Percentiles rank a stretch among this genome's conserved stretches.
These are phyloP conservation scores for Amanita inopinata DNA, from an alignment of 768 basidiomycete genomes.

Conservation along the genomic window DNA sequence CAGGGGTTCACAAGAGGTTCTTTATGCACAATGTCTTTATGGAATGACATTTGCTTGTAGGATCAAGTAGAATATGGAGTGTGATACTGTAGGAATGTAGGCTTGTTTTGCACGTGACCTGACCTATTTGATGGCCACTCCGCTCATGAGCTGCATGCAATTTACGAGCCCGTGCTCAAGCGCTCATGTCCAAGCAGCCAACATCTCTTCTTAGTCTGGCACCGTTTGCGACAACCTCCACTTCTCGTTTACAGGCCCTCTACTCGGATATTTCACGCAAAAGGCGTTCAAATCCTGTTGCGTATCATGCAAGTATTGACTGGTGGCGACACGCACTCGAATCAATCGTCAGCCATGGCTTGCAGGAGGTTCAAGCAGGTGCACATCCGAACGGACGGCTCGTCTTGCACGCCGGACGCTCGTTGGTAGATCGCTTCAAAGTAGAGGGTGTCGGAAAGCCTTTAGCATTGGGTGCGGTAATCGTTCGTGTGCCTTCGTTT, in stretches of 20 bases:
- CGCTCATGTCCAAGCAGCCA: conserved; percentile 10
- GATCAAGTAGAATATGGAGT: too few species aligned
- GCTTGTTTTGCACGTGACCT: background rate
- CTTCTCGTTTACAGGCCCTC: conserved; percentile 60
- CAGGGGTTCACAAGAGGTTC: conserved; percentile 32
- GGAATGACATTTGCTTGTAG: conserved; percentile 14
- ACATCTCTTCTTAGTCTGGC: conserved; percentile 23
- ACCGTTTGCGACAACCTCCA: conserved; percentile 38
- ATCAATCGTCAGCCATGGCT: conserved; percentile 45
- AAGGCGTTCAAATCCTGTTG: conserved; percentile 74
- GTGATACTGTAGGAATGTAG: background rate
- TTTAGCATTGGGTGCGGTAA: conserved; percentile 55
- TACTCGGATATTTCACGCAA: conserved; percentile 86
- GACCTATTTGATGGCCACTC: background rate
- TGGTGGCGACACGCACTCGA: conserved; percentile 82
- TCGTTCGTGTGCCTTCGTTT: conserved; percentile 44
- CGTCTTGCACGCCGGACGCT: conserved; percentile 45
- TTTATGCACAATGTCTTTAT: conserved; percentile 31
- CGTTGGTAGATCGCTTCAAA: conserved; percentile 49
- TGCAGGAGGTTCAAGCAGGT: conserved; percentile 26
- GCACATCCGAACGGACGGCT: conserved; percentile 34
- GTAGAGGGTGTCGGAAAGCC: conserved; percentile 69
- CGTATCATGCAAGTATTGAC: conserved; percentile 69
- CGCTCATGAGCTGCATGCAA: background rate
- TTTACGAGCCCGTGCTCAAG: too few species aligned